These are phyloP conservation scores for Candida vaughaniae DNA, from an alignment of 805 yeast species.

Conservation along the genomic window DNA sequence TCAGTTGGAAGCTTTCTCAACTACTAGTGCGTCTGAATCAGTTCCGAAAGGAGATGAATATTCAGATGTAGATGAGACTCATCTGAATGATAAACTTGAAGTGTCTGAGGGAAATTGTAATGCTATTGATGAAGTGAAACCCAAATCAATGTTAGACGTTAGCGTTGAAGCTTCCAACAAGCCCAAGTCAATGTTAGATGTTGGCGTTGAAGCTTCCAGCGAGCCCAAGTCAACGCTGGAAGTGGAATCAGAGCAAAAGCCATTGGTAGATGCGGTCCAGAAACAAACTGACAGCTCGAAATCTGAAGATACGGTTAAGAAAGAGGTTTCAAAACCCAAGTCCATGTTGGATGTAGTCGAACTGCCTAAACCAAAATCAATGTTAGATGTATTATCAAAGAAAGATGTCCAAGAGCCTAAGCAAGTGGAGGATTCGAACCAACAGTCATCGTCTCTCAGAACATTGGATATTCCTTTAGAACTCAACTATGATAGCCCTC, in stretches of 20 bases:
- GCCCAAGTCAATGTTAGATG: background rate
- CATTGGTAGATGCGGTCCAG: constrained; percentile 8
- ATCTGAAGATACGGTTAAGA: too few species aligned
- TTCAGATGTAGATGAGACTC: too few species aligned
- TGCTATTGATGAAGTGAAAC: too few species aligned
- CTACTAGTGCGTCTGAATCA: too few species aligned
- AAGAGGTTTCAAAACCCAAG: too few species aligned
- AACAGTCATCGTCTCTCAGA: too few species aligned
- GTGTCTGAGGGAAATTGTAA: too few species aligned
- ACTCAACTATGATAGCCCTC: constrained; percentile 8
- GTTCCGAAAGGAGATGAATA: too few species aligned
- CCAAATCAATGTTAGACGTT: constrained; percentile 4
- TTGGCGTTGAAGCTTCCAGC: background rate
- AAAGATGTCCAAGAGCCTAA: background rate
- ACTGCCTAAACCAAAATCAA: constrained; percentile 5
- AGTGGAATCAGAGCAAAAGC: constrained; percentile 7
- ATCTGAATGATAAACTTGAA: too few species aligned
- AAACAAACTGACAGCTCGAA: constrained; percentile 11
- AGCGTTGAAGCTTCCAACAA: background rate
- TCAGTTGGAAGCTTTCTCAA: too few species aligned
- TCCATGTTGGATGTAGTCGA: constrained; percentile 1
- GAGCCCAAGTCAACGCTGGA: background rate
- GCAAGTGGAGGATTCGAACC: too few species aligned
- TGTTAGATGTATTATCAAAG: constrained; percentile 1
- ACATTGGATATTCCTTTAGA: constrained; percentile 11